Conservation (phyloP, 805 yeast genomes). For the Suhomyces sp. region DNA sequence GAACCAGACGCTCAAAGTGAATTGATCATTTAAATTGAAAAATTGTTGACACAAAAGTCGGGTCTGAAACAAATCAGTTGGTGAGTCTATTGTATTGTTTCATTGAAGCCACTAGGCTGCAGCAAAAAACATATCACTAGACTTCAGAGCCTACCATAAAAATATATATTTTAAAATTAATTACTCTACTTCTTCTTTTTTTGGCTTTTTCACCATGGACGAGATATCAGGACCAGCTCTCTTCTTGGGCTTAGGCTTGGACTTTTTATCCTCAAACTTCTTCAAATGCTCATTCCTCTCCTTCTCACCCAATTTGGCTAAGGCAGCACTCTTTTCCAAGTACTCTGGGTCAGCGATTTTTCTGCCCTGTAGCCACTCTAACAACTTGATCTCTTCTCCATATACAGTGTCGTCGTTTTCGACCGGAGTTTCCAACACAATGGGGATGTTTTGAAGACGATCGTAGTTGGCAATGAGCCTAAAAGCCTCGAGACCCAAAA, state of each 20-base stretch:
- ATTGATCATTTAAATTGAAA: too few relatives aligned
- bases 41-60: too few relatives aligned
- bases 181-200: not conserved
- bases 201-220: slow-evolving; percentile 10
- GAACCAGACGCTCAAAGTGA: too few relatives aligned
- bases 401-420: slow-evolving; percentile 61
- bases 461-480: slow-evolving; percentile 69
- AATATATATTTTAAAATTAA: not conserved
- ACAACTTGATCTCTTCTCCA: slow-evolving; percentile 76
- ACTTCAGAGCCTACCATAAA: too few relatives aligned
- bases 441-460: slow-evolving; percentile 64
- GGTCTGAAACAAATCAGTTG: too few relatives aligned
- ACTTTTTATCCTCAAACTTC: slow-evolving; percentile 49
- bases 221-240: slow-evolving; percentile 15
- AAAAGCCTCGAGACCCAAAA: slow-evolving; percentile 82
- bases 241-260: slow-evolving; percentile 7
- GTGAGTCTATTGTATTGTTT: too few relatives aligned
- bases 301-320: slow-evolving; percentile 59
- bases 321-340: slow-evolving; percentile 42
- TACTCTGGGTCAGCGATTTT: slow-evolving; percentile 54
- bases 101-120: too few relatives aligned
- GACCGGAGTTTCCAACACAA: slow-evolving; percentile 85
- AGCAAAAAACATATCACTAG: too few relatives aligned
- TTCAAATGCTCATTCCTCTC: slow-evolving; percentile 68
- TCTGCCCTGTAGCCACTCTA: slow-evolving; percentile 77